Conservation (phyloP, 1,139 yeast species). For the Trichomonascaceae sp. region DNA sequence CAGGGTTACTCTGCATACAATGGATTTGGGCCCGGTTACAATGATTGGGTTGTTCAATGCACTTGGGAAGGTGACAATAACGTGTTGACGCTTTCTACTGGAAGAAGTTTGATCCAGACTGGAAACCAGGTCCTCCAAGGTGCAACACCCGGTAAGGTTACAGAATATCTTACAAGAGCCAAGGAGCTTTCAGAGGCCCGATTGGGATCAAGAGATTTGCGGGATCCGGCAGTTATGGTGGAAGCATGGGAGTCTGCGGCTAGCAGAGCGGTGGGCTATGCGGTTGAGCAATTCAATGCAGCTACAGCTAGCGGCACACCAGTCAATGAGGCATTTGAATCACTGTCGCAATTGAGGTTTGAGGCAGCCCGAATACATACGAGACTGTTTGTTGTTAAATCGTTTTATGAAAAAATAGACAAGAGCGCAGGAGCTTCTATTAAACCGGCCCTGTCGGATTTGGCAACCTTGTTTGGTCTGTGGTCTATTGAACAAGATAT, state of each 20-base stretch:
- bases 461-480: conserved; percentile 60
- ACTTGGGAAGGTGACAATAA: conserved; percentile 98
- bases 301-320: conserved; percentile 25
- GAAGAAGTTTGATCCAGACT: conserved; percentile 40
- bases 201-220: conserved; percentile 27
- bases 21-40: conserved; percentile 82
- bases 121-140: conserved; percentile 31
- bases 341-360: conserved; percentile 39
- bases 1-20: conserved; percentile 90
- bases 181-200: conserved; percentile 20
- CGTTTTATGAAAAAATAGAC: conserved; percentile 33
- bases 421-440: conserved; percentile 23
- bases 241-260: conserved; percentile 40
- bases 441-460: conserved; percentile 38
- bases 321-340: conserved; percentile 38
- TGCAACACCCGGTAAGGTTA: conserved; percentile 27
- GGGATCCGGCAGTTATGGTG: conserved; percentile 30
- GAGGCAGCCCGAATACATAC: conserved; percentile 41
- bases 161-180: conserved; percentile 27
- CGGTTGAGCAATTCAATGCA: conserved; percentile 28
- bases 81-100: conserved; percentile 75
- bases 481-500: conserved; percentile 70
- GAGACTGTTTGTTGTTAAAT: conserved; percentile 32
- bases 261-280: conserved; percentile 32
- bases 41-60: conserved; percentile 93